Conservation (phyloP, 257 asterid genomes). For the Solanum virginianum region DNA sequence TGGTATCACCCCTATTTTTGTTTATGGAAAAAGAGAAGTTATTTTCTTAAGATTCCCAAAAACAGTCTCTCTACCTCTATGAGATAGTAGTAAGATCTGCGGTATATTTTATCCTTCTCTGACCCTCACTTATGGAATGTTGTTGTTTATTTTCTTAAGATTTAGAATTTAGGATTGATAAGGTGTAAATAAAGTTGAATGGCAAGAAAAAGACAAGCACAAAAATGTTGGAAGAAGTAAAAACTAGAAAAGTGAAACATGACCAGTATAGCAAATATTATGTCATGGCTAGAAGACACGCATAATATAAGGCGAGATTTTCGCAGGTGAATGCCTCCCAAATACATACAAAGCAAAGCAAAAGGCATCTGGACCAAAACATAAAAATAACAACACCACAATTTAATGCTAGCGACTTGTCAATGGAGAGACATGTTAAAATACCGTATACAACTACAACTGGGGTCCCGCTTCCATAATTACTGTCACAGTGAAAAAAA, state of each 20-base stretch:
- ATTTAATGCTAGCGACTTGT: conserved; percentile 10
- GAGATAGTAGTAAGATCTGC: too few species aligned
- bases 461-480: background rate
- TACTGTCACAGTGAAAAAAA: background rate
- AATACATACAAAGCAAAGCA: background rate
- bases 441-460: background rate
- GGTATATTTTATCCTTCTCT: too few species aligned
- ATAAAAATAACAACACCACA: background rate
- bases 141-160: too few species aligned
- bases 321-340: conserved; percentile 9
- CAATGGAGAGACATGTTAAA: background rate
- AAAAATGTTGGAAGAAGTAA: background rate
- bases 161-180: too few species aligned
- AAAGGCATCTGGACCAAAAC: background rate
- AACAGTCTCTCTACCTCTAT: too few species aligned
- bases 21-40: too few species aligned
- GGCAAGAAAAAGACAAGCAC: background rate
- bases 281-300: background rate
- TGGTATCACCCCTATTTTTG: too few species aligned
- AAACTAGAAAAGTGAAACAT: background rate
- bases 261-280: background rate
- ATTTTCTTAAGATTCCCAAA: too few species aligned
- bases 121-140: too few species aligned
- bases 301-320: conserved; percentile 21
- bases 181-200: background rate